Evolutionary conservation across 768 basidiomycete species (phyloP), one percentile per base, ranked within the genome.

Genomic region (Chiua virens): DNA sequence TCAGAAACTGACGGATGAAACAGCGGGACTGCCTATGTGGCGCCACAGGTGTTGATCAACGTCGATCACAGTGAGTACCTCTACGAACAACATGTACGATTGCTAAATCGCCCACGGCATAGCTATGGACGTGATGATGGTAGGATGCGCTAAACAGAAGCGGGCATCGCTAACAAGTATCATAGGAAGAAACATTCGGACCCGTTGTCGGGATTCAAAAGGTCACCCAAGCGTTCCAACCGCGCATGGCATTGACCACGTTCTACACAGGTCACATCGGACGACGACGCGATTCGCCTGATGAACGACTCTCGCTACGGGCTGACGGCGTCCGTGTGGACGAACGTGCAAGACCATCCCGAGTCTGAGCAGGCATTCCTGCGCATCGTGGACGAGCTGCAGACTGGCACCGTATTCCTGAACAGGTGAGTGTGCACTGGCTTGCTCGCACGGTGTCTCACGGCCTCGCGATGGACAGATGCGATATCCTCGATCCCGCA

Each of bases 251-350:
- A 42, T 34, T 6, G 3, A 50, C 3, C 34, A 3, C 27, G 17
- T n/a, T n/a, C n/a, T n/a, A n/a, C n/a, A 34, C 45, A 89, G 88
- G 89, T 92, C 20, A 74, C 79, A 9, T 84, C 84, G 0, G 97
- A 98, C 65, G 88, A 86, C 40, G 92, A 96, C 65, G 97, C 97
- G 1, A 72, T 98, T 49, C 66, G 70, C 17, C 79, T 98, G 28
- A 99, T 99, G 90, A 98, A 99, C 68, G 94, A 98, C 67, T 97
- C 95, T 15, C 82, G 82, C 0, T 98, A 95, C 64, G 97, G 97
- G 14, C 77, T 99, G 20, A 99, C 96, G 2, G 92, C 92, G 5
- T 94, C 92, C 17, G 68, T 99, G 28, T 99, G 96, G 97, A 98
- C 97, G 1, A 80, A 90, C 59, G 80, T 76, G 1, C 76, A 79